Evolutionary conservation across 495 filamentous ascomycete species (phyloP), one percentile per base, ranked within the genome.

Genomic region (Aspergillus funiculosus): DNA sequence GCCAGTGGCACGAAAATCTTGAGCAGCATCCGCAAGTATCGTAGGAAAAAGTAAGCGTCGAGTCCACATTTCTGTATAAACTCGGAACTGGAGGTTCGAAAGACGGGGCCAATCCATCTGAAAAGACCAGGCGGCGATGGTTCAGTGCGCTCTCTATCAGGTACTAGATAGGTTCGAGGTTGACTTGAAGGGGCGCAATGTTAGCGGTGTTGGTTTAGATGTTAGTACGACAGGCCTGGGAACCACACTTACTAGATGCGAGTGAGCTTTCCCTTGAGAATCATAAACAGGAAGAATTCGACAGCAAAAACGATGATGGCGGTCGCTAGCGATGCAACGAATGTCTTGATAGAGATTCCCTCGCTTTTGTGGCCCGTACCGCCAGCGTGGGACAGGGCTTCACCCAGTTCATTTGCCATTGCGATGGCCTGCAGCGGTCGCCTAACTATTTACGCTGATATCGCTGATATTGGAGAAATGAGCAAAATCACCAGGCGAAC

Each of bases 11-110:
- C 61, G 57, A 97, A 97, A 48, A 96, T 91, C 58, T 94, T 85
- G 27, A 98, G 76, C 2, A 98, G 78, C 62, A 94, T 92, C 43
- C 91, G 87, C 11, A 98, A 75, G 61, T 94, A 98, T 42, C 94
- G 87, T 1, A 98, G 75, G 68, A 97, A 98, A 66, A 98, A 94
- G 71, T 96, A 98, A 56, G 94, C 91, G 65, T 98, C 92, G 28
- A 98, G 77, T 5, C 92, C 92, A 62, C 88, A 95, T 65, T 95
- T 95, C 28, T 87, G 82, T 48, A 96, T 92, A 59, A 96, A 84
- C 51, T 95, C 87, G n/a, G 85, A 74, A 63, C 89, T 83, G 35
- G 78, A 75, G 43, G 87, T 87, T 57, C 75, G 80, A 65, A 92
- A 86, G 25, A 95, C 75, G 19, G 82, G 74, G 18, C 64, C 63